Conservation (phyloP, 2,329 filamentous ascomycete genomes). For the Arthrobotrys conoides region DNA sequence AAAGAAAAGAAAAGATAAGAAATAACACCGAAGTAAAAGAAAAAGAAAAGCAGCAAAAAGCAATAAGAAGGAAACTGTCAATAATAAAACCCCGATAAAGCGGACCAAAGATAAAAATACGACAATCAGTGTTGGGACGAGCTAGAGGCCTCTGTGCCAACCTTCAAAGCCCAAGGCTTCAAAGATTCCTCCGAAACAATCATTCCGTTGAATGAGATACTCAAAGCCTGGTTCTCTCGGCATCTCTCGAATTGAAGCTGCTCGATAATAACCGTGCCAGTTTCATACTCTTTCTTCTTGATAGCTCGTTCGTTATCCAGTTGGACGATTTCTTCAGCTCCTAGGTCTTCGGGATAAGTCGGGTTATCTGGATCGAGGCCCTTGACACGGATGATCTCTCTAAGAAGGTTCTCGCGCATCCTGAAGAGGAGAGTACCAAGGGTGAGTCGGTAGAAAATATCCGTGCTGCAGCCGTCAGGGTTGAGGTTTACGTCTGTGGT, state of each 20-base stretch:
- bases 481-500: conserved; percentile 31
- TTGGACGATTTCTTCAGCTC: not conserved
- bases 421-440: conserved; percentile 42
- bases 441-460: conserved; percentile 31
- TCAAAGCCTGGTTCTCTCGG: conserved; percentile 43
- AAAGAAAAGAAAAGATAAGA: no score
- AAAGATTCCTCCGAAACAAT: conserved; percentile 2
- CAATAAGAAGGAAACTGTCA: no score
- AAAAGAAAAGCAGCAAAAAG: no score
- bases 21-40: no score
- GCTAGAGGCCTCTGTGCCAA: not conserved
- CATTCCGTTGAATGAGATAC: conserved; percentile 39
- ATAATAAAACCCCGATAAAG: no score
- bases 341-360: not conserved
- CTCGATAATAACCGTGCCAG: conserved; percentile 29
- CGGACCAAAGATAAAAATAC: no score
- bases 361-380: conserved; percentile 14
- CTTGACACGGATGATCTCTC: conserved; percentile 19
- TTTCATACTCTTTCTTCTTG: conserved; percentile 27
- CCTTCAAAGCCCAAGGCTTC: not conserved
- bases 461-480: conserved; percentile 11
- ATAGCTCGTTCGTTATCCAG: not conserved
- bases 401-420: conserved; percentile 33
- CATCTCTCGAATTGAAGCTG: conserved; percentile 37
- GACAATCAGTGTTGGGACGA: no score